Percentiles rank a stretch among this genome's conserved stretches.
Evolutionary conservation across 2,329 filamentous ascomycete genomes (phyloP).

Genomic region (Aspergillus cejpii): DNA sequence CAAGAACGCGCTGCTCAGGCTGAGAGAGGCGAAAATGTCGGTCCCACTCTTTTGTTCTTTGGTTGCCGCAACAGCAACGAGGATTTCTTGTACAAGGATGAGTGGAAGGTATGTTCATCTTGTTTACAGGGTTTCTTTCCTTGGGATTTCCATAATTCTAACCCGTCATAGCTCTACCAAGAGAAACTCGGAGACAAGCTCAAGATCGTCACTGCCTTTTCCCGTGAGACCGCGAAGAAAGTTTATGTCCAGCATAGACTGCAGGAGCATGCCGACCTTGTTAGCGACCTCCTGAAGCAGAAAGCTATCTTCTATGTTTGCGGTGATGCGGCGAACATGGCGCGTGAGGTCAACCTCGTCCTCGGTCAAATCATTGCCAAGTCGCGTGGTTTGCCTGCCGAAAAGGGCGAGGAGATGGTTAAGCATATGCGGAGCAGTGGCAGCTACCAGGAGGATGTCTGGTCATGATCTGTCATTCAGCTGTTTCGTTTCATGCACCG

Average conservation of each 20-base stretch:
- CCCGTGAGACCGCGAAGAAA: slow-evolving; percentile 78
- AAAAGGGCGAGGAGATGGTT: slow-evolving; percentile 91
- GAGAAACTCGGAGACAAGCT: slow-evolving; percentile 80
- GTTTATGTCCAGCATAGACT: slow-evolving; percentile 95
- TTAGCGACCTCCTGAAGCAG: slow-evolving; percentile 78
- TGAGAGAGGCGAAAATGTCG: slow-evolving; percentile 71
- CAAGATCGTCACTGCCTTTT: slow-evolving; percentile 88
- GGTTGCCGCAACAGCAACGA: slow-evolving; percentile 83
- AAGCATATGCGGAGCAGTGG: slow-evolving; percentile 94
- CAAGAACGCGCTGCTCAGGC: slow-evolving; percentile 86
- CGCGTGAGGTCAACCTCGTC: slow-evolving; percentile 82
- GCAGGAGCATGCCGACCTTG: slow-evolving; percentile 70
- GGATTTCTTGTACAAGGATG: slow-evolving; percentile 85
- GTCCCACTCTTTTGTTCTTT: slow-evolving; percentile 86
- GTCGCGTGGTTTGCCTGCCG: slow-evolving; percentile 70
- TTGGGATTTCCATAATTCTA: slow-evolving; percentile 2
- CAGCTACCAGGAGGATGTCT: slow-evolving; percentile 84
- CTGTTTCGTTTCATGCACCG: slow-evolving; percentile 9
- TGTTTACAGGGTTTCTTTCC: not conserved
- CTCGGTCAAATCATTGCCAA: slow-evolving; percentile 80
- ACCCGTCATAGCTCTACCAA: slow-evolving; percentile 63
- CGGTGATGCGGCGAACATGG: slow-evolving; percentile 96
- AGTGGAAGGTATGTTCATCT: slow-evolving; percentile 72
- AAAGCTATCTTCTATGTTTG: slow-evolving; percentile 96
- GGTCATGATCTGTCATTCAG: slow-evolving; percentile 46